Conservation (phyloP, 2,329 filamentous ascomycete genomes). For the Botrytis byssoidea region DNA sequence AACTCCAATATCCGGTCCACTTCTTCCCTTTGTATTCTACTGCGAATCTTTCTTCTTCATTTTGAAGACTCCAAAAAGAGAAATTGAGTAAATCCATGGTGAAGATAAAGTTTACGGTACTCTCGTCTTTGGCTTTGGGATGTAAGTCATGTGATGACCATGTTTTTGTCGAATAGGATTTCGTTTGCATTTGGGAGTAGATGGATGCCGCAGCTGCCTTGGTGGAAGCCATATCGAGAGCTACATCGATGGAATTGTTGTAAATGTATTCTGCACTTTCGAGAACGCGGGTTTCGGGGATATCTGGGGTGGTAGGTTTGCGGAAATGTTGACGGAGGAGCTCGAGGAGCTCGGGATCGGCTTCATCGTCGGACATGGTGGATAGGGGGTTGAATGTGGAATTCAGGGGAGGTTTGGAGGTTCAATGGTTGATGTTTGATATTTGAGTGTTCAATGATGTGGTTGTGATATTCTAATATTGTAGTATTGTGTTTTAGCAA, state of each 20-base stretch:
- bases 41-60: conserved; percentile 69
- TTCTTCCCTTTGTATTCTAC: conserved; percentile 76
- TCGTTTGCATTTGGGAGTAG: conserved; percentile 77
- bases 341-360: conserved; percentile 81
- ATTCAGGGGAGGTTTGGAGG: not conserved
- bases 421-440: not conserved
- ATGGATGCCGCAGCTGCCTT: conserved; percentile 80
- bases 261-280: conserved; percentile 81
- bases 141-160: conserved; percentile 92
- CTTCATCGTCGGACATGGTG: conserved; percentile 85
- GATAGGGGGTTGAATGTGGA: not conserved
- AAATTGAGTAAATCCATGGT: conserved; percentile 97
- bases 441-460: not conserved
- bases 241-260: conserved; percentile 90
- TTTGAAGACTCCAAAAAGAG: conserved; percentile 83
- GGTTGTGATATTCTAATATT: not conserved
- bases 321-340: conserved; percentile 79
- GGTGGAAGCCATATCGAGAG: conserved; percentile 77
- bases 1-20: conserved; percentile 95
- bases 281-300: conserved; percentile 78
- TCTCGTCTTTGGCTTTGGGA: conserved; percentile 76
- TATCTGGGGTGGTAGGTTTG: conserved; percentile 51
- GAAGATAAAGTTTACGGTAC: conserved; percentile 88
- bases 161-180: conserved; percentile 76
- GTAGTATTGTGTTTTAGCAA: not conserved